phyloP scores from a whole-genome alignment of 2,329 filamentous ascomycete genomes.

The Diaporthe velutina region DNA sequence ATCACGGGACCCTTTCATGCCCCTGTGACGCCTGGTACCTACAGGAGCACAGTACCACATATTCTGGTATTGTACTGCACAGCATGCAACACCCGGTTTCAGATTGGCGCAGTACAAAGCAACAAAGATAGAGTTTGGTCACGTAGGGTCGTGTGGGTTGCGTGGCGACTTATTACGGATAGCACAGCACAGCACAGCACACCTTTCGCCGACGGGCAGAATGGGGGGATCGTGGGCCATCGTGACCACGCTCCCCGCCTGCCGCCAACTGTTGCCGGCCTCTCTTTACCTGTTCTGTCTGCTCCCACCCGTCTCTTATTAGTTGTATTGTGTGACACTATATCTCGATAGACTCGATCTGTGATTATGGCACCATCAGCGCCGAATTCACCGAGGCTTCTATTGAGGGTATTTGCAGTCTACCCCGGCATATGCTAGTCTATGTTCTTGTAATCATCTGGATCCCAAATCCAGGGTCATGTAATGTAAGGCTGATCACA shows the following conservation, averaged over 20 bases:
- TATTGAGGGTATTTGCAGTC: not conserved
- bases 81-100: slow-evolving; percentile 26
- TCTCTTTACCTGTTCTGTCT: not conserved
- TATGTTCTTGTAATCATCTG: no score
- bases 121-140: slow-evolving; percentile 24
- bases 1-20: slow-evolving; percentile 30
- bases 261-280: not conserved
- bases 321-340: not conserved
- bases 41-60: not conserved
- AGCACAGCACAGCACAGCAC: not conserved
- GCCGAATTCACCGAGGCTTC: not conserved
- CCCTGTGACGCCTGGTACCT: slow-evolving; percentile 12
- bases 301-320: not conserved
- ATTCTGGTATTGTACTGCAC: no score
- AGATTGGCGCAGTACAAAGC: slow-evolving; percentile 4
- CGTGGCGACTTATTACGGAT: not conserved
- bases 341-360: not conserved
- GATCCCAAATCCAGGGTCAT: not conserved
- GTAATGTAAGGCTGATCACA: not conserved
- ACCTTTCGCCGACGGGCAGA: not conserved
- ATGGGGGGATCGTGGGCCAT: slow-evolving; percentile 7
- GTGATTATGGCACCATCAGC: not conserved
- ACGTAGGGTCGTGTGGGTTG: slow-evolving; percentile 9
- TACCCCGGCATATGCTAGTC: no score
- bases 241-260: slow-evolving; percentile 27